Evolutionary conservation across 768 basidiomycete genomes (phyloP).

Genomic region (Pluteus cervinus): DNA sequence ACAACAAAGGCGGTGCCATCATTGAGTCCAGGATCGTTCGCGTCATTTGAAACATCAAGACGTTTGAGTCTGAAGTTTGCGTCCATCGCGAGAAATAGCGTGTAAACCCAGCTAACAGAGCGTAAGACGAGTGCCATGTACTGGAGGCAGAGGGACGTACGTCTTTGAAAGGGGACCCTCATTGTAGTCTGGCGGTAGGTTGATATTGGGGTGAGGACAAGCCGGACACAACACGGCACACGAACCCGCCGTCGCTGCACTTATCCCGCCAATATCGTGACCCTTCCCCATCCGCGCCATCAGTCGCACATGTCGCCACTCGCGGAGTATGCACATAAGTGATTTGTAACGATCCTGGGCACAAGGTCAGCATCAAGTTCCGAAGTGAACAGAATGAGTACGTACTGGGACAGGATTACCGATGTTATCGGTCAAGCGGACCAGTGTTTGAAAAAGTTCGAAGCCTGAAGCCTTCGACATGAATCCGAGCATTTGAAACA

Average conservation of each 20-base stretch:
- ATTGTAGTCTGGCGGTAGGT: slow-evolving; percentile 12
- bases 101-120: slow-evolving; percentile 21
- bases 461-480: slow-evolving; percentile 24
- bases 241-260: slow-evolving; percentile 11
- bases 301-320: slow-evolving; percentile 15
- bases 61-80: slow-evolving; percentile 26
- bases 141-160: no score
- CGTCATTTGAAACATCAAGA: slow-evolving; percentile 15
- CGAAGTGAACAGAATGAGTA: slow-evolving; percentile 1
- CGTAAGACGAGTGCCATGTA: slow-evolving; percentile 7
- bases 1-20: slow-evolving; percentile 21
- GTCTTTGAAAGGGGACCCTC: slow-evolving; percentile 4
- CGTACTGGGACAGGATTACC: slow-evolving; percentile 8
- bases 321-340: slow-evolving; percentile 12
- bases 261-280: slow-evolving; percentile 7
- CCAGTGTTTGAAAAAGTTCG: slow-evolving; percentile 23
- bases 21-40: slow-evolving; percentile 20
- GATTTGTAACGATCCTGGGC: slow-evolving; percentile 13
- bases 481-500: slow-evolving; percentile 25
- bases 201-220: slow-evolving; percentile 14
- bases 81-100: slow-evolving; percentile 20
- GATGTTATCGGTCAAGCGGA: slow-evolving; percentile 22
- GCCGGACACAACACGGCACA: slow-evolving; percentile 17
- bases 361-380: background rate
- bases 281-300: slow-evolving; percentile 13